Evolutionary conservation across 306 rosid genomes (phyloP), one percentile per base, ranked within the genome.

Genomic region (Cajanus cajan): DNA sequence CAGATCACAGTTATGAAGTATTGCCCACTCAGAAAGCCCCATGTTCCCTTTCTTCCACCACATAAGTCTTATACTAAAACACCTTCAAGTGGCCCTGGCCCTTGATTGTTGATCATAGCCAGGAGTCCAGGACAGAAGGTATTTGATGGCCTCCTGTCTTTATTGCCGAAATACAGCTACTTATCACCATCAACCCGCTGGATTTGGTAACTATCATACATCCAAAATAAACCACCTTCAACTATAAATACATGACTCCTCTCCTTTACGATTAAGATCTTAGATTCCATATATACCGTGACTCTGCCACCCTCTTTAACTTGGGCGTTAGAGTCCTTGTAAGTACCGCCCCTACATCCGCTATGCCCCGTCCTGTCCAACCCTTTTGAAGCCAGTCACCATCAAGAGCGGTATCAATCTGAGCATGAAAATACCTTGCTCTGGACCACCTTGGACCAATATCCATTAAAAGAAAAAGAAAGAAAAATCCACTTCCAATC

Each of bases 401-500:
- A 57, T 57, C 64, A 57, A 57, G 16, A 24, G 36, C 3, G 4
- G 15, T 22, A 22, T 57, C 4, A 7, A 24, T 50, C 24, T 50
- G 24, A 50, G 24, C 4, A 7, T 18, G 10, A 50, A 50, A 22
- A 57, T 57, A 57, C 64, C 64, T 8, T 8, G 16, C 22, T 57
- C 9, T 18, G 61, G 61, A 19, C 31, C 61, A 52, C 61, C 61
- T 25, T 9, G 6, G 36, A 57, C n/a, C 39, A 58, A 58, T 28
- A 58, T 67, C 34, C 58, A 15, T 40, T 40, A 43, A 73, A 70
- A 45, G 31, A 28, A 28, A n/a, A 28, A 28, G 31, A 76, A 76
- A 39, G 64, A 72, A 70, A 52, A 47, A 45, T 19, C 24, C 72
- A 74, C 63, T 51, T 50, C 78, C 47, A 34, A 78, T 76, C 52